Evolutionary conservation across 768 basidiomycete genomes (phyloP), one percentile per base, ranked within the genome.

Genomic region (Mycena floridula): DNA sequence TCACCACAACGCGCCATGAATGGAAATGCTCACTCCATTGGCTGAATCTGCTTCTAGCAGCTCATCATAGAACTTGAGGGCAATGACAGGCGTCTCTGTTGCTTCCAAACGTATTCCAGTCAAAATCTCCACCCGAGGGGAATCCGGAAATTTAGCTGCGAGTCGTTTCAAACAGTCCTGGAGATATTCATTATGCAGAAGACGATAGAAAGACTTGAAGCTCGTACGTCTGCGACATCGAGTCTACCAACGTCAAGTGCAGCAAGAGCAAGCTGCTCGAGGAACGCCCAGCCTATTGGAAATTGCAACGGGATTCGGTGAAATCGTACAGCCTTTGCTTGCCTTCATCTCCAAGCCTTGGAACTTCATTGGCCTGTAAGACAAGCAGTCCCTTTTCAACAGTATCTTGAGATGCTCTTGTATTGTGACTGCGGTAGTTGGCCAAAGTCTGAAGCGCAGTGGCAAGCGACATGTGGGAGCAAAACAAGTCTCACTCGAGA

Each of bases 231-330:
- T 22, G 90, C 86, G 25, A 89, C 65, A 40, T 87, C 81, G 21
- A 81, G 47, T 42, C 81, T 69, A 22, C 85, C 88, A 11, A 84
- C 66, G 52, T 94, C 89, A 41, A 91, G 66, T 3, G 91, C 74
- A 3, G 92, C 88, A 40, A 89, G 61, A 2, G 80, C 74, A 2
- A 92, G 69, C 54, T 92, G 89, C 55, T 95, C 93, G 7, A 89
- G 62, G 49, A 88, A 82, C 9, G 74, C 73, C 89, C 88, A 92
- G 24, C 73, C 91, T 91, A 54, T 36, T n/a, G n/a, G n/a, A n/a
- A 47, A 5, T 32, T 9, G 5, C 23, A 40, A 37, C 38, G 18
- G 32, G 32, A 7, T 7, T 35, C 15, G 15, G 3, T 39, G 38
- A 22, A 39, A 20, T 13, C 23, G 21, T 11, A 13, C 38, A 39